Conservation (phyloP, 139 green algal genomes). For the Zygnema cylindricum region DNA sequence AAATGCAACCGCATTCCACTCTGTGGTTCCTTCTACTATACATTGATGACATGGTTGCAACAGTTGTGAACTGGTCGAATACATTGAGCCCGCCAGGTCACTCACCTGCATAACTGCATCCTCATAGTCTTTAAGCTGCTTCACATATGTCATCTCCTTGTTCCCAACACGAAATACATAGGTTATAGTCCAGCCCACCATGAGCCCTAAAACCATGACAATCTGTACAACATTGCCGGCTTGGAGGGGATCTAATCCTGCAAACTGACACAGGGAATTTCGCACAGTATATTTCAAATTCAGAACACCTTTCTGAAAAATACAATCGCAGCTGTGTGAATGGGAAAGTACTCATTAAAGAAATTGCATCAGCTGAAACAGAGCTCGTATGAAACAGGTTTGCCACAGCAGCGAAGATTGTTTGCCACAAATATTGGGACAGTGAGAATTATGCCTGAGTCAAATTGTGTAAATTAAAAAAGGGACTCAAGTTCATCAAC, state of each 20-base stretch:
- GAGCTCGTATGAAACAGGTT: too few species aligned
- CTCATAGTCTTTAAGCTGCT: constrained; percentile 98
- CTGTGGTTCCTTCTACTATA: too few species aligned
- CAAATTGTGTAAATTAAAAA: too few species aligned
- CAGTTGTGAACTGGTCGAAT: too few species aligned
- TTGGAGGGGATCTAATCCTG: constrained; percentile 46
- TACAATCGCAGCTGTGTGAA: not conserved
- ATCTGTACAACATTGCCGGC: constrained; percentile 61
- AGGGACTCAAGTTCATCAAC: too few species aligned
- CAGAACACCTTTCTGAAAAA: not conserved
- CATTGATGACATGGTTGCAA: too few species aligned
- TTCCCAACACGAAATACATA: constrained; percentile 95
- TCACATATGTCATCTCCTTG: constrained; percentile 99
- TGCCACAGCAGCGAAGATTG: too few species aligned
- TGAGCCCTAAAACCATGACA: constrained; percentile 49
- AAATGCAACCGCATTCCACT: too few species aligned
- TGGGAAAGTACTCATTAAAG: not conserved
- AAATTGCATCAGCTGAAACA: not conserved
- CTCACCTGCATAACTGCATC: constrained; percentile 79
- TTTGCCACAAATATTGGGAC: too few species aligned
- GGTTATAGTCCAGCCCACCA: constrained; percentile 27
- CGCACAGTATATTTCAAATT: not conserved
- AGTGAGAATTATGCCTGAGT: too few species aligned
- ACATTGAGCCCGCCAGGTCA: too few species aligned
- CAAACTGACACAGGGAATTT: constrained; percentile 27